Conservation (phyloP, 2,329 filamentous ascomycete species). For the Pseudogymnoascus sp. region DNA sequence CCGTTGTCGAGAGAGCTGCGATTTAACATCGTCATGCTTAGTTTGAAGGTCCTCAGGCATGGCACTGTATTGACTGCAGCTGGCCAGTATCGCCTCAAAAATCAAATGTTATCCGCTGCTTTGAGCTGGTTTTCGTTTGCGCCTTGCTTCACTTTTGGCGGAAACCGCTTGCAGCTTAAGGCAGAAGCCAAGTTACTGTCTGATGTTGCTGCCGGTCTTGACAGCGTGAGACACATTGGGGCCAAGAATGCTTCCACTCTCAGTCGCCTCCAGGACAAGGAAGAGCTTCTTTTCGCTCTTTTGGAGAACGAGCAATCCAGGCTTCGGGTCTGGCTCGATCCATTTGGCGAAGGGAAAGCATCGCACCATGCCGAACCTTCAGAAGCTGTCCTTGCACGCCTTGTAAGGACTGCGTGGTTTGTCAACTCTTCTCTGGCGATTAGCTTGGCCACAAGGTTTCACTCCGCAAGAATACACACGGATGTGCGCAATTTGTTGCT, state of each 20-base stretch:
- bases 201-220: slow-evolving; percentile 65
- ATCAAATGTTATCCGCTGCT: slow-evolving; percentile 77
- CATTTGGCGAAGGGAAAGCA: slow-evolving; percentile 49
- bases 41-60: slow-evolving; percentile 66
- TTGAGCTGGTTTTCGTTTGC: slow-evolving; percentile 81
- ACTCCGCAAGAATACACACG: slow-evolving; percentile 61
- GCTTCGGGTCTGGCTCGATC: slow-evolving; percentile 83
- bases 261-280: slow-evolving; percentile 67
- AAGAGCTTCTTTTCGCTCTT: slow-evolving; percentile 72
- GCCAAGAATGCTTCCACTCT: slow-evolving; percentile 41
- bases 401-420: slow-evolving; percentile 78
- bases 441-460: slow-evolving; percentile 73
- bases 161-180: slow-evolving; percentile 87
- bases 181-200: slow-evolving; percentile 77
- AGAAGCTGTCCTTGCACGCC: slow-evolving; percentile 35
- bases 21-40: slow-evolving; percentile 80
- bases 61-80: slow-evolving; percentile 58
- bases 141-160: slow-evolving; percentile 90
- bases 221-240: slow-evolving; percentile 56
- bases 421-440: slow-evolving; percentile 84
- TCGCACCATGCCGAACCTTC: slow-evolving; percentile 30
- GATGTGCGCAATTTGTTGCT: slow-evolving; percentile 76
- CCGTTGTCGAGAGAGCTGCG: slow-evolving; percentile 88
- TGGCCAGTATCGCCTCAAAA: slow-evolving; percentile 76
- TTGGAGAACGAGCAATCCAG: slow-evolving; percentile 79